Conservation (phyloP, 345 rosid species). For the Turnera subulata region DNA sequence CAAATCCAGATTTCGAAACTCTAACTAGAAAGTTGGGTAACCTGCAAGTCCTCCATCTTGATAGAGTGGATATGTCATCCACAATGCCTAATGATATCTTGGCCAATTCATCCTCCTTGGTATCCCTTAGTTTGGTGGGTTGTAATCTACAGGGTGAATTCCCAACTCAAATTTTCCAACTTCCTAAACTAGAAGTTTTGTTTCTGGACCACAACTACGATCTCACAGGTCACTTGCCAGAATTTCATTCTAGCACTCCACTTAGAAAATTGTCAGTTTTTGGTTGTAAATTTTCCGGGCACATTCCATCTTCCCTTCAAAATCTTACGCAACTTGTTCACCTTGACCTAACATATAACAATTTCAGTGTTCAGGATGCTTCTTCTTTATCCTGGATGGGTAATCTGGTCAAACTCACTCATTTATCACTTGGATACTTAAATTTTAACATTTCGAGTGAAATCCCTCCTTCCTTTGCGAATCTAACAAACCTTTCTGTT, state of each 20-base stretch:
- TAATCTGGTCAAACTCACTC: neutral
- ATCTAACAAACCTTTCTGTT: neutral
- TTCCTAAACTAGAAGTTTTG: too few species aligned
- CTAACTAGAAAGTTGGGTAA: neutral
- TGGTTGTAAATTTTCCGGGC: neutral
- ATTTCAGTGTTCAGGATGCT: neutral
- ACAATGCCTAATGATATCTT: too few species aligned
- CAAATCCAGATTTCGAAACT: neutral
- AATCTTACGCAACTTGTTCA: neutral
- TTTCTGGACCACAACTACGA: too few species aligned
- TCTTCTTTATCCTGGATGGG: neutral
- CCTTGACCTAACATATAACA: slow-evolving; percentile 5
- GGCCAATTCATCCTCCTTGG: too few species aligned
- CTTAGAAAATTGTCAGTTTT: neutral
- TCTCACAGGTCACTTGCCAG: neutral
- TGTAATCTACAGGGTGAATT: too few species aligned
- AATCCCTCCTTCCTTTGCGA: slow-evolving; percentile 13
- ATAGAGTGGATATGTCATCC: too few species aligned
- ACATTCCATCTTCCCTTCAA: slow-evolving; percentile 9
- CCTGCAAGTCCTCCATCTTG: neutral
- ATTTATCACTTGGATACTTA: too few species aligned
- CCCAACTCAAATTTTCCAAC: too few species aligned
- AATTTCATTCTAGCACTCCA: neutral
- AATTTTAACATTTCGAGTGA: slow-evolving; percentile 15
- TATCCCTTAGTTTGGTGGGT: too few species aligned